A percentile compares a stretch with the other conserved stretches of the same genome.
phyloP scores from a whole-genome alignment of 2,329 filamentous ascomycete genomes.

The Niveomyces coronatus region DNA sequence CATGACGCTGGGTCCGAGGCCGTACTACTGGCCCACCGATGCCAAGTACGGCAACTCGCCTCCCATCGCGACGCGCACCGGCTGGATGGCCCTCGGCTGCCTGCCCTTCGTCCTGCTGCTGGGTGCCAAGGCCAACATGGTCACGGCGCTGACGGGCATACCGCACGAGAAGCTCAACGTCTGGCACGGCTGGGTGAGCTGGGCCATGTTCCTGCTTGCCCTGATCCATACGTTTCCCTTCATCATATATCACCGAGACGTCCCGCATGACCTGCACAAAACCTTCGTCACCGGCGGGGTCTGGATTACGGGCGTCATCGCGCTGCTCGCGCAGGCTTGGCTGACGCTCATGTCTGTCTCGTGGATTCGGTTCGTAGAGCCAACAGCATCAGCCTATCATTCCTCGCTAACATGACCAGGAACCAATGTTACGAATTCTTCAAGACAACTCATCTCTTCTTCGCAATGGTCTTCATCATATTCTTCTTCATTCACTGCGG shows the following conservation, averaged over 20 bases:
- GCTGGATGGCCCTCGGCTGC: constrained; percentile 41
- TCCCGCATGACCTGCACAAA: constrained; percentile 35
- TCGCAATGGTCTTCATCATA: constrained; percentile 42
- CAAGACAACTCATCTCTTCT: constrained; percentile 44
- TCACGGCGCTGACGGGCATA: constrained; percentile 42
- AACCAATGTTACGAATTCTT: constrained; percentile 50
- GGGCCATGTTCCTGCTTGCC: constrained; percentile 45
- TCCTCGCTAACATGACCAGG: constrained; percentile 18
- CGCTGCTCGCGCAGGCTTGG: constrained; percentile 42
- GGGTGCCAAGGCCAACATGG: constrained; percentile 44
- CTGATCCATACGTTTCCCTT: constrained; percentile 51
- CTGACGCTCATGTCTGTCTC: constrained; percentile 44
- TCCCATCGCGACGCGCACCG: constrained; percentile 40
- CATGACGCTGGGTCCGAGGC: constrained; percentile 38
- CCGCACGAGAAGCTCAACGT: constrained; percentile 47
- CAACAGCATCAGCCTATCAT: background rate
- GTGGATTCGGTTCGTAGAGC: constrained; percentile 32
- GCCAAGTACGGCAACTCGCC: constrained; percentile 38
- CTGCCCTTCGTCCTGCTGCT: constrained; percentile 42
- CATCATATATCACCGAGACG: constrained; percentile 37
- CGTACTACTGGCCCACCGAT: constrained; percentile 45
- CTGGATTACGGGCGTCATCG: constrained; percentile 47
- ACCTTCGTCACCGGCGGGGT: constrained; percentile 33
- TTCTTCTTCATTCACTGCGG: constrained; percentile 54
- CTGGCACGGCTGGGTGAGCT: constrained; percentile 44